Conservation (phyloP, 345 rosid species). For the Aquilaria malaccensis region DNA sequence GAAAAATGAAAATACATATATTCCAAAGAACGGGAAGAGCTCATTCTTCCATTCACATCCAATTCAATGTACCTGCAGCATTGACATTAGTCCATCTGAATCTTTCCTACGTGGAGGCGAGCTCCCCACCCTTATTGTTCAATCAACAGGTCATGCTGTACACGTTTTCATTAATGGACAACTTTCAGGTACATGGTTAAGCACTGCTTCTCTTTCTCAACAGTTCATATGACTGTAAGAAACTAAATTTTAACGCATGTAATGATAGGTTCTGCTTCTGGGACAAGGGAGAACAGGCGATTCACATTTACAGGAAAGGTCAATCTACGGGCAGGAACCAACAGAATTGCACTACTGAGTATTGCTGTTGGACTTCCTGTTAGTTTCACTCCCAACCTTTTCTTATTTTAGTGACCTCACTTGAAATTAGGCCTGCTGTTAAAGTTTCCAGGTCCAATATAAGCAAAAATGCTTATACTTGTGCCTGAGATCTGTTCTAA, state of each 20-base stretch:
- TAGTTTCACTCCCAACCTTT: slow-evolving; percentile 23
- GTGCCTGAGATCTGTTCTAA: too few relatives aligned
- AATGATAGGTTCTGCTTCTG: slow-evolving; percentile 75
- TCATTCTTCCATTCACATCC: neutral
- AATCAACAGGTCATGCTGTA: slow-evolving; percentile 90
- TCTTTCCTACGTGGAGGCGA: slow-evolving; percentile 90
- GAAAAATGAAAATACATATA: too few relatives aligned
- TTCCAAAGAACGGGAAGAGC: too few relatives aligned
- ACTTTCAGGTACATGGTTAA: slow-evolving; percentile 63
- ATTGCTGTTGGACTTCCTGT: slow-evolving; percentile 96
- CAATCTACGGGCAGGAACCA: slow-evolving; percentile 70
- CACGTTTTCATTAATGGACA: slow-evolving; percentile 85
- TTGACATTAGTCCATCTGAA: slow-evolving; percentile 70
- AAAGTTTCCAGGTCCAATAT: too few relatives aligned
- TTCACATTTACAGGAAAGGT: slow-evolving; percentile 72
- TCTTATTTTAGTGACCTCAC: neutral
- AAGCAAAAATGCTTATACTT: too few relatives aligned
- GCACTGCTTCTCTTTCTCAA: neutral
- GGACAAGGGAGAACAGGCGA: slow-evolving; percentile 73
- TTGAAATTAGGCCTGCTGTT: too few relatives aligned
- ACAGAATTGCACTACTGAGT: slow-evolving; percentile 89
- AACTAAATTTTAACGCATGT: slow-evolving; percentile 2
- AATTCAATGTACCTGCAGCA: slow-evolving; percentile 34
- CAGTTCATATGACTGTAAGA: slow-evolving; percentile 4
- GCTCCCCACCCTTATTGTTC: slow-evolving; percentile 78